Base-by-base conservation (phyloP, 1,139 yeast species). In the Blastobotrys arbuscula region DNA sequence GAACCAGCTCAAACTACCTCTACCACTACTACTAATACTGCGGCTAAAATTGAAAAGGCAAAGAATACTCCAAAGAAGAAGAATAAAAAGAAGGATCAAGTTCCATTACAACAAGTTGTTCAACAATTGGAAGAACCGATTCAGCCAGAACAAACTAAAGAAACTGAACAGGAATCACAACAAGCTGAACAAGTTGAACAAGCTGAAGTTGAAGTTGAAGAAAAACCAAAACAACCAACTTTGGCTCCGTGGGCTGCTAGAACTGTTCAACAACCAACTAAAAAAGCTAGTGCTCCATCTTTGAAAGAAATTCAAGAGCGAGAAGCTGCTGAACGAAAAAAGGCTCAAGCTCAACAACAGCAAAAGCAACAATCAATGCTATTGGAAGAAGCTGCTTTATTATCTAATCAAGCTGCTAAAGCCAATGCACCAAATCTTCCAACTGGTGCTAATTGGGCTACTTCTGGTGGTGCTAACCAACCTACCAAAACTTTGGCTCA, bases 241-340 rank as follows among this genome's bases (percentile, higher is more conserved):
- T 47, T 62, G 20, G 77, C 77, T 4, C 76, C 79, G 15, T 71
- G 77, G 77, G 76, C 76, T 5, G 64, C 60, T 57, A 68, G 68
- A 40, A 70, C 68, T 28, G 64, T 64, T 12, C 69, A 44, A 31
- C 50, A 64, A 13, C 55, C 63, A 6, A 55, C 64, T 13, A 44
- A 38, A 30, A 58, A 67, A 18, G 67, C 73, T 47, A 55, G 83
- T 38, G 64, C 74, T n/a, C 67, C 81, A 51, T 74, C 87, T 1
- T 70, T 86, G 55, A 78, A 79, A 51, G 87, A 86, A 62, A 82
- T 86, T 54, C 92, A 84, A 64, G 77, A 73, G 53, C 66, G 81
- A 52, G 94, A 84, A 61, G 82, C 82, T 40, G 79, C 76, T 50
- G 79, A 63, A 50, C 54, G 54, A 38, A 56, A 61, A 48, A 50